Conservation (phyloP, 2,329 filamentous ascomycete species). For the Ambrosiella cleistominuta region DNA sequence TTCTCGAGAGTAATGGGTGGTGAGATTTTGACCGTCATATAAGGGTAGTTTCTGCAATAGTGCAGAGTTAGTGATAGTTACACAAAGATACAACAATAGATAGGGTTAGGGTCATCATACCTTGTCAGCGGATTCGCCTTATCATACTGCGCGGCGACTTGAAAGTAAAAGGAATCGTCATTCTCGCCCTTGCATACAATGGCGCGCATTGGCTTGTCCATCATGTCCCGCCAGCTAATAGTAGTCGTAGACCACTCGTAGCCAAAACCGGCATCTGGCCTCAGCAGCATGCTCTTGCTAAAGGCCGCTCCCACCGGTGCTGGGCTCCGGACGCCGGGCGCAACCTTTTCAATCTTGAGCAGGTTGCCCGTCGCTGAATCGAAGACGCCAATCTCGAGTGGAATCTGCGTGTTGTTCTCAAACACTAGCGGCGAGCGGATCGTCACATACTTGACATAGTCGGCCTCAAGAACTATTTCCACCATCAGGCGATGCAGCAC, state of each 20-base stretch:
- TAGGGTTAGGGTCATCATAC: conserved; percentile 24
- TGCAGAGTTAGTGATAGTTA: neutral
- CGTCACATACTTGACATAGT: conserved; percentile 97
- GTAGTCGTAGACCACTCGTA: conserved; percentile 87
- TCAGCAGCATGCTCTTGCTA: conserved; percentile 70
- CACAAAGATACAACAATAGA: neutral
- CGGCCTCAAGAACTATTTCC: conserved; percentile 73
- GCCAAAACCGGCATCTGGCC: conserved; percentile 89
- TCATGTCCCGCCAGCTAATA: conserved; percentile 80
- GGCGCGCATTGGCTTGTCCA: conserved; percentile 69
- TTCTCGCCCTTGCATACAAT: conserved; percentile 77
- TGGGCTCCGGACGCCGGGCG: conserved; percentile 75
- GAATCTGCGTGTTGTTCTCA: conserved; percentile 93
- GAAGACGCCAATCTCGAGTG: conserved; percentile 81
- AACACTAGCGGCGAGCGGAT: conserved; percentile 80
- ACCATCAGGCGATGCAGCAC: conserved; percentile 80
- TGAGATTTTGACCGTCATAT: conserved; percentile 83
- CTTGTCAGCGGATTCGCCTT: conserved; percentile 64
- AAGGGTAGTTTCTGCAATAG: conserved; percentile 57
- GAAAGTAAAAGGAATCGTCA: conserved; percentile 89
- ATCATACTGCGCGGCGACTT: conserved; percentile 75
- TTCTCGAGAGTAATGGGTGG: conserved; percentile 92
- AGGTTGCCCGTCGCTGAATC: conserved; percentile 75
- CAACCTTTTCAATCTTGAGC: conserved; percentile 93
- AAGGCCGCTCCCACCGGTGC: conserved; percentile 85